Percentiles rank a stretch among this genome's conserved stretches.
These are phyloP conservation scores for Takakia lepidozioides DNA, from an alignment of 225 moss, liverwort and hornwort genomes.

Conservation along the genomic window DNA sequence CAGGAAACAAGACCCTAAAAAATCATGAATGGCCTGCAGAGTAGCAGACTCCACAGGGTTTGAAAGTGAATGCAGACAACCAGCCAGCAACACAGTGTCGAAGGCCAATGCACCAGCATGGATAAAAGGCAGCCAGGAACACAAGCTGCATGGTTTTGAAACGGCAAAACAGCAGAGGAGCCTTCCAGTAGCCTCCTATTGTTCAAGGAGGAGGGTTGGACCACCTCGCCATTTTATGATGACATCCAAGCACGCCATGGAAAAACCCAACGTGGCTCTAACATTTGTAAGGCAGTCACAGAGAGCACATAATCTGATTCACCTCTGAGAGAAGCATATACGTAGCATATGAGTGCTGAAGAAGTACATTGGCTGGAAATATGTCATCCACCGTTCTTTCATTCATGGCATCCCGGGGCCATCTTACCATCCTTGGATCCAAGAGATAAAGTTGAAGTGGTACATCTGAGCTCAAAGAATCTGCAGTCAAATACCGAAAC, in stretches of 20 bases:
- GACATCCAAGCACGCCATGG: too few species aligned
- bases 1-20: too few species aligned
- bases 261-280: too few species aligned
- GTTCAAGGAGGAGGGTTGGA: too few species aligned
- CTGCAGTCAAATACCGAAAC: constrained; percentile 40
- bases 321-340: constrained; percentile 49
- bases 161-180: neutral
- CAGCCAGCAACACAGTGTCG: too few species aligned
- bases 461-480: constrained; percentile 26
- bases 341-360: constrained; percentile 40
- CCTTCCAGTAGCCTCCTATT: neutral
- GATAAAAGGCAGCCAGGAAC: too few species aligned
- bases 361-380: constrained; percentile 32
- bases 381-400: constrained; percentile 27
- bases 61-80: too few species aligned
- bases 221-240: too few species aligned
- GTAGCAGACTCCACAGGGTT: too few species aligned
- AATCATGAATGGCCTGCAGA: too few species aligned
- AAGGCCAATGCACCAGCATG: too few species aligned
- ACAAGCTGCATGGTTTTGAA: neutral
- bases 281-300: too few species aligned
- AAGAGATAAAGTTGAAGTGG: constrained; percentile 37
- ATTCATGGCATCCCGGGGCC: constrained; percentile 31
- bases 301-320: constrained; percentile 8
- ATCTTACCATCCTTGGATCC: constrained; percentile 27